Percentiles rank a stretch among this genome's conserved stretches.
Conservation (phyloP, 2,329 filamentous ascomycete species). For the Talaromyces sp. region DNA sequence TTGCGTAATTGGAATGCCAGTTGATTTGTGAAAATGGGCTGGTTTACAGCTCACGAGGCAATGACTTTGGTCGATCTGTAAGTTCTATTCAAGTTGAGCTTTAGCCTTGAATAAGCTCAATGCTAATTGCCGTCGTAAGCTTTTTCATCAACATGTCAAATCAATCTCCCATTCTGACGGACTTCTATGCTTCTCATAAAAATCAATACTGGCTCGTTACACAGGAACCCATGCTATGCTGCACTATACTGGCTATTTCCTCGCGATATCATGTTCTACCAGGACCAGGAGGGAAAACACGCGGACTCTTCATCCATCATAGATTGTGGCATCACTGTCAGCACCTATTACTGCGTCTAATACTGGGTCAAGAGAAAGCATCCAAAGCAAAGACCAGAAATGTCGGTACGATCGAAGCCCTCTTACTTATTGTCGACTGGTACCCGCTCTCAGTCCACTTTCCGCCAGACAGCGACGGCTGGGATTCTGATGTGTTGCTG, state of each 20-base stretch:
- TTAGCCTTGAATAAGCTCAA: neutral
- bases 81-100: slow-evolving; percentile 29
- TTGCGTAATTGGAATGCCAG: slow-evolving; percentile 46
- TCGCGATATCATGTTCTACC: slow-evolving; percentile 45
- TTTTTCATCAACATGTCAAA: slow-evolving; percentile 32
- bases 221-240: slow-evolving; percentile 51
- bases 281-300: slow-evolving; percentile 32
- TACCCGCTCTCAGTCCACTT: slow-evolving; percentile 52
- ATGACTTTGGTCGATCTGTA: slow-evolving; percentile 48
- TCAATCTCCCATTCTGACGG: slow-evolving; percentile 47
- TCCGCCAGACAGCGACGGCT: slow-evolving; percentile 51
- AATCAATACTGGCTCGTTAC: slow-evolving; percentile 49
- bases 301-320: neutral
- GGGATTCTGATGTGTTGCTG: slow-evolving; percentile 40
- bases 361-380: slow-evolving; percentile 12
- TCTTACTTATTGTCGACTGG: slow-evolving; percentile 47
- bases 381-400: slow-evolving; percentile 12
- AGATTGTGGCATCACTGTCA: slow-evolving; percentile 10
- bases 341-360: slow-evolving; percentile 4
- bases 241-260: slow-evolving; percentile 51
- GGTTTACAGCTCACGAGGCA: slow-evolving; percentile 52
- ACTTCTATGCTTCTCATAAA: slow-evolving; percentile 46
- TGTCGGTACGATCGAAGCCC: slow-evolving; percentile 8
- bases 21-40: slow-evolving; percentile 54
- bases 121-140: neutral